These are phyloP conservation scores for Sarocladium oryzae DNA, from an alignment of 2,329 filamentous ascomycete species.

Conservation along the genomic window DNA sequence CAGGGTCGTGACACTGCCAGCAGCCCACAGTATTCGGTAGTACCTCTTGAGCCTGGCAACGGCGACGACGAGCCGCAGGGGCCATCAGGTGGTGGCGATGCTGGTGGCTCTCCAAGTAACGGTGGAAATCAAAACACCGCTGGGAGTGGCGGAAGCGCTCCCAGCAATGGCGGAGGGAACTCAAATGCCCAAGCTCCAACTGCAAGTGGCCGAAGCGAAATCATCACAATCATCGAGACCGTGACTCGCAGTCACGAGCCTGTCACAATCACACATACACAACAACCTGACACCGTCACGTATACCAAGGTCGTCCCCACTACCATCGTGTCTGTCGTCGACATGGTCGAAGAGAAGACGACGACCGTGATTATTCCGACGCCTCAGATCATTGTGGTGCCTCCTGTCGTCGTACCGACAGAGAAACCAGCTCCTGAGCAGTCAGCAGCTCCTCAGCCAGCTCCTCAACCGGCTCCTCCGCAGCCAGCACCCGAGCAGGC, in stretches of 20 bases:
- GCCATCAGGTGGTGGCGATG: conserved; percentile 16
- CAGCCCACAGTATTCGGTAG: conserved; percentile 32
- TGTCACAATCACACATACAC: conserved; percentile 22
- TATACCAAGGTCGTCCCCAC: conserved; percentile 23
- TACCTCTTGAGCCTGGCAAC: conserved; percentile 29
- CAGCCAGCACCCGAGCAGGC: neutral
- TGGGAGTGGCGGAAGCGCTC: conserved; percentile 10
- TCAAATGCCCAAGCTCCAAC: conserved; percentile 1
- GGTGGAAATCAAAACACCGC: conserved; percentile 7
- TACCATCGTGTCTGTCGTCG: conserved; percentile 25
- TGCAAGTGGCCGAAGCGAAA: conserved; percentile 14
- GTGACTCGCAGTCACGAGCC: conserved; percentile 23
- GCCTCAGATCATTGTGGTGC: conserved; percentile 10
- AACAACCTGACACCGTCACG: conserved; percentile 16
- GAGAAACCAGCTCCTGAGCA: neutral
- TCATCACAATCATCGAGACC: conserved; percentile 27
- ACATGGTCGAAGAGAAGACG: conserved; percentile 16
- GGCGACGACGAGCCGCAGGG: conserved; percentile 14
- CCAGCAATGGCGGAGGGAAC: conserved; percentile 1
- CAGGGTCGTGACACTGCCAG: conserved; percentile 6
- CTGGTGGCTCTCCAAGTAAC: conserved; percentile 12
- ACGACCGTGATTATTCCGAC: conserved; percentile 9
- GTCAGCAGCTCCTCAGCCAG: too few species aligned
- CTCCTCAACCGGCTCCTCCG: too few species aligned
- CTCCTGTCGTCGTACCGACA: conserved; percentile 10